Evolutionary conservation across 257 asterid species (phyloP).

Genomic region (Nicotiana tabacum): DNA sequence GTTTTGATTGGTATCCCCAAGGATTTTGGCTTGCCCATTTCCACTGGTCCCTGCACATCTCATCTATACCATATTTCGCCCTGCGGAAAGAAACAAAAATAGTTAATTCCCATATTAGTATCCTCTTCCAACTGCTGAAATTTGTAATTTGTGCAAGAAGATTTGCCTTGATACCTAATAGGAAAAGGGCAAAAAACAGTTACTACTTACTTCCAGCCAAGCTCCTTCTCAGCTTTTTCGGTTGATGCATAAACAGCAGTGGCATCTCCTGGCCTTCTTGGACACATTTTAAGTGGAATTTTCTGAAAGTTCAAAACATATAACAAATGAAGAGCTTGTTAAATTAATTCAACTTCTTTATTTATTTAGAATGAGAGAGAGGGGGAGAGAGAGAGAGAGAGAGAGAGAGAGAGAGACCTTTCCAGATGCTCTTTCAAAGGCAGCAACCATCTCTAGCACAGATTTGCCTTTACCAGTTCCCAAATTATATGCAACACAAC

Average conservation of each 20-base stretch:
- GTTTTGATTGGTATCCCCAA: slow-evolving; percentile 52
- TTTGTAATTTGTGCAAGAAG: not conserved
- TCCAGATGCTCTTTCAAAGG: slow-evolving; percentile 78
- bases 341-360: not conserved
- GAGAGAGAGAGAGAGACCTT: slow-evolving; percentile 38
- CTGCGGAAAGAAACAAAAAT: slow-evolving; percentile 30
- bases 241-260: slow-evolving; percentile 91
- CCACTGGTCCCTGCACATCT: slow-evolving; percentile 98
- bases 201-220: slow-evolving; percentile 86
- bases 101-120: not conserved
- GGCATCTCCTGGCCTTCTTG: slow-evolving; percentile 90
- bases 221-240: slow-evolving; percentile 67
- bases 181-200: not conserved
- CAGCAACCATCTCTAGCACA: slow-evolving; percentile 89
- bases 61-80: slow-evolving; percentile 83
- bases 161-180: not conserved
- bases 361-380: not conserved
- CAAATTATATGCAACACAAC: slow-evolving; percentile 85
- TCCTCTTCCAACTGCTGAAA: not conserved
- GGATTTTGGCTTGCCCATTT: slow-evolving; percentile 92
- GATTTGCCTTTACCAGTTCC: slow-evolving; percentile 92
- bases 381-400: no score
- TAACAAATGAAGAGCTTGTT: not conserved
- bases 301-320: slow-evolving; percentile 35
- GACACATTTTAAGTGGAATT: slow-evolving; percentile 72